A percentile compares a stretch with the other conserved stretches of the same genome.
These are phyloP conservation scores for Nyssa sinensis DNA, from an alignment of 148 eudicot genomes.

Conservation along the genomic window DNA sequence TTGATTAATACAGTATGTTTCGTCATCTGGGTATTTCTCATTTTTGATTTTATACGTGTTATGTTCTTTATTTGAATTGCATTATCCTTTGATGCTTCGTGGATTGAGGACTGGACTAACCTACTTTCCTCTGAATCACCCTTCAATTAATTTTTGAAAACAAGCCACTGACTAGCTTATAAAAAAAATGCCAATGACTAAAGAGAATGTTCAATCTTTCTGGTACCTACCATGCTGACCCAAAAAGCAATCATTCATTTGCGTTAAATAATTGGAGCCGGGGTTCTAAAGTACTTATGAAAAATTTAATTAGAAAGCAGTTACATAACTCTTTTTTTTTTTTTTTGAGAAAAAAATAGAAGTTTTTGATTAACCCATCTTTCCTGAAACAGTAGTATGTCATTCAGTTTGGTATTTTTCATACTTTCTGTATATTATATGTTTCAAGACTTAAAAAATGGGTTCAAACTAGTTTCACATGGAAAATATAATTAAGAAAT, in stretches of 20 bases:
- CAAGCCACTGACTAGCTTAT: not conserved
- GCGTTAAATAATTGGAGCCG: too few relatives aligned
- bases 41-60: not conserved
- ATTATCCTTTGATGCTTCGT: not conserved
- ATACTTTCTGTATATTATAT: not conserved
- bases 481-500: not conserved
- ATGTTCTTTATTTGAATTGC: not conserved
- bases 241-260: not conserved
- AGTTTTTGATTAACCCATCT: too few relatives aligned
- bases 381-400: too few relatives aligned
- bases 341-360: too few relatives aligned
- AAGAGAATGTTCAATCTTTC: not conserved
- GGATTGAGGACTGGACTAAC: too few relatives aligned
- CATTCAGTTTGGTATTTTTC: not conserved
- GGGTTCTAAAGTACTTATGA: too few relatives aligned
- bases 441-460: not conserved
- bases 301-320: too few relatives aligned
- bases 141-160: not conserved
- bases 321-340: too few relatives aligned
- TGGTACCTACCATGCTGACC: not conserved
- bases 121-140: too few relatives aligned
- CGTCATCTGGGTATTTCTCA: not conserved
- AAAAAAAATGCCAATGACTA: not conserved
- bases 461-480: not conserved
- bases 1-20: not conserved